Base-by-base conservation (phyloP, 176 grass and related monocot species). In the Zoysia pacifica region DNA sequence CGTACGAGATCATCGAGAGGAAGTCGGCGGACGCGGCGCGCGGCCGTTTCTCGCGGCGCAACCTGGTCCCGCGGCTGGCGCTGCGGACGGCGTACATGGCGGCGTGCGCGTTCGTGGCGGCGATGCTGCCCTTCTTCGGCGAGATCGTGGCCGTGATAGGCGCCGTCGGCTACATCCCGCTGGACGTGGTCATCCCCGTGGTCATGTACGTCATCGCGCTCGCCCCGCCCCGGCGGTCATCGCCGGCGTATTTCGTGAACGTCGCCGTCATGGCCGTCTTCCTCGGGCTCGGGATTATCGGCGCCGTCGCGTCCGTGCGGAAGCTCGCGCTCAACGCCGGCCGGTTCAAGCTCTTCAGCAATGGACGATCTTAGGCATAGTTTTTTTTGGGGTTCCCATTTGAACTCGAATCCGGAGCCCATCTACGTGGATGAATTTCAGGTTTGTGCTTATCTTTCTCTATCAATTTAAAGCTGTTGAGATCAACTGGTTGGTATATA, bases 1-100 rank as follows among this genome's bases (percentile, higher is more conserved):
- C 92, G 1, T 97, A 91, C 54, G 88, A 97, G 87, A 94, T 97
- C 52, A 93, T 94, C 86, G 92, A 94, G 86, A 93, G 92, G 81
- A 81, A 44, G 74, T 94, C 90, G 12, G 83, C 92, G 48, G 93
- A 97, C 49, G 84, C 5, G 0, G 82, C 73, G 44, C 73, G 36
- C 35, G 83, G 87, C 11, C 86, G 75, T 83, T 97, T 97, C 94
- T 93, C 91, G 16, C 50, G 60, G 9, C 69, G 94, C n/a, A 97
- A 97, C 70, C 74, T 91, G 7, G 67, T 83, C 52, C 94, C 91
- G 1, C 72, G 94, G 39, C 4, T 93, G 66, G 75, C 89, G 39
- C 86, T 93, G 38, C 77, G 94, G 67, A 91, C 94, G 18, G 81
- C 84, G 35, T 90, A 93, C 86, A 76, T 93, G 48, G 69, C 81